A percentile compares a stretch with the other conserved stretches of the same genome.
Conservation (phyloP, 2,329 filamentous ascomycete species). For the Beauveria sp. region DNA sequence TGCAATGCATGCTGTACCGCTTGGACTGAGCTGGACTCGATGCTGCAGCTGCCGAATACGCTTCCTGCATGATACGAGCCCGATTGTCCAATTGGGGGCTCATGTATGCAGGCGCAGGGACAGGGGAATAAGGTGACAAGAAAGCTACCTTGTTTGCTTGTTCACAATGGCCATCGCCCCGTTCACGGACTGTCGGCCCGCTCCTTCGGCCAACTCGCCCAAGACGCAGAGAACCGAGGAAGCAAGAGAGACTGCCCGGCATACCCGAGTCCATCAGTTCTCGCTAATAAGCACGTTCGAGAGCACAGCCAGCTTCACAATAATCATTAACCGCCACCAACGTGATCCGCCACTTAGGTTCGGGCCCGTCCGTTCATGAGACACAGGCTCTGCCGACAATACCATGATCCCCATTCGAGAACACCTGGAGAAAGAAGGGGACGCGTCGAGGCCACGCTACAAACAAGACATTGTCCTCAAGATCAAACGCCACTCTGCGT, state of each 20-base stretch:
- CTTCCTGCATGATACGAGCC: not conserved
- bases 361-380: not conserved
- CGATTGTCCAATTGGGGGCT: not conserved
- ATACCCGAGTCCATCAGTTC: not conserved
- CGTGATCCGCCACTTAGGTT: not conserved
- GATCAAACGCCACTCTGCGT: not conserved
- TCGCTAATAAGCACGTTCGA: not conserved
- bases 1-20: not conserved
- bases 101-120: not conserved
- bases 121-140: not conserved
- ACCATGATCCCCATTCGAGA: not conserved
- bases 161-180: not conserved
- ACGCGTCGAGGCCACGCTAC: not conserved
- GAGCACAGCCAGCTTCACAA: not conserved
- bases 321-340: not conserved
- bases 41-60: not conserved
- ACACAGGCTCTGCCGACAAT: not conserved
- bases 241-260: not conserved
- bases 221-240: not conserved
- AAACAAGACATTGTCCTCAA: not conserved
- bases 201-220: not conserved
- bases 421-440: not conserved
- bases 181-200: not conserved
- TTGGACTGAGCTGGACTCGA: not conserved
- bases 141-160: not conserved